phyloP scores from a whole-genome alignment of 2,329 filamentous ascomycete species.

The Fusarium sp. region DNA sequence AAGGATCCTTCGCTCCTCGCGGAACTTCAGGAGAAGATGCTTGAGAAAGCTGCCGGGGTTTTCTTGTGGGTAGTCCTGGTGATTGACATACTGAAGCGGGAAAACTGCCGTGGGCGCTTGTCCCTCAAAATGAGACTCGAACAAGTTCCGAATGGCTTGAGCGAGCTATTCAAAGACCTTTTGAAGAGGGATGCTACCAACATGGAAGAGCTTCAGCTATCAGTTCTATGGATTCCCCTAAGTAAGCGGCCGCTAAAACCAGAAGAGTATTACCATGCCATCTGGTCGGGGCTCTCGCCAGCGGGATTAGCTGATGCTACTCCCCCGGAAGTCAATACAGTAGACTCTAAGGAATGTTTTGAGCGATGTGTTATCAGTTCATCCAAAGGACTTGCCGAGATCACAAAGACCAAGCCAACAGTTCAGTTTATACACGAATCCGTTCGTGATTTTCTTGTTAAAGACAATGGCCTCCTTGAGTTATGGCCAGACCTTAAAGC shows the following conservation, averaged over 20 bases:
- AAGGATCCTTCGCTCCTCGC: fast-evolving
- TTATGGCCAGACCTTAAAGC: conserved; percentile 31
- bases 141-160: conserved; percentile 55
- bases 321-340: conserved; percentile 36
- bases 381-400: conserved; percentile 65
- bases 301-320: neutral
- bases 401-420: conserved; percentile 50
- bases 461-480: conserved; percentile 48
- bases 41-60: conserved; percentile 55
- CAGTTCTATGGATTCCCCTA: conserved; percentile 66
- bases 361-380: conserved; percentile 53
- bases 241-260: conserved; percentile 58
- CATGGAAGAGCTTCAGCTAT: conserved; percentile 57
- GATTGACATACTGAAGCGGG: conserved; percentile 55
- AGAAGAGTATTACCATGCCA: conserved; percentile 57
- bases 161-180: conserved; percentile 64
- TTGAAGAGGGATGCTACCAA: conserved; percentile 60
- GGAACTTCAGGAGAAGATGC: conserved; percentile 42
- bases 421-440: conserved; percentile 69
- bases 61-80: conserved; percentile 62
- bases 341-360: neutral
- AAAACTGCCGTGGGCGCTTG: conserved; percentile 47
- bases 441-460: conserved; percentile 61
- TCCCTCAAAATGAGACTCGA: conserved; percentile 48
- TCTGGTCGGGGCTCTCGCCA: neutral